Base-by-base conservation (phyloP, 176 grass and related monocot genomes). In the Hyparrhenia diplandra region DNA sequence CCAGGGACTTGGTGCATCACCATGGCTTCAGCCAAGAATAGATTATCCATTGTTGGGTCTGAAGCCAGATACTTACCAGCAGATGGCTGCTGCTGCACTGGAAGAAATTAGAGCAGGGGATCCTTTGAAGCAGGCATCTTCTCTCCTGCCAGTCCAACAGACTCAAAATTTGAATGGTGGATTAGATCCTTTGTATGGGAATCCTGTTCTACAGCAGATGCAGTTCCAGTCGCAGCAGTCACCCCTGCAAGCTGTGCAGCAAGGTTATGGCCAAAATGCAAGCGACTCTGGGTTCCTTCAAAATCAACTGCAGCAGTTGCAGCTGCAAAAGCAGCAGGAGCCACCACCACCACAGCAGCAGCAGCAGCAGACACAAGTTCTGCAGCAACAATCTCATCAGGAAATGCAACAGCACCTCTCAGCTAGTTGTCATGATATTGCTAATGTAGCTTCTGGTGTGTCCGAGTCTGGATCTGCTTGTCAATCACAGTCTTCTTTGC, bases 31-130 rank as follows among this genome's bases (percentile, higher is more conserved):
- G 64, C 87, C 85, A 71, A 90, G 77, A 75, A 35, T 89, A 21
- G 83, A 88, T 77, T 74, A 90, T 77, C 64, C 87, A 73, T 65
- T 88, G 79, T 55, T 87, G 52, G 83, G 89, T 65, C 37, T 97
- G 64, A 89, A 97, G 70, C 85, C 95, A 34, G 92, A 92, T 75
- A 85, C 91, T 64, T 94, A 94, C 81, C 95, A 94, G 82, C 88
- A 93, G 83, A 94, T 92, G 95, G 95, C 95, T 83, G 83, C 90
- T 28, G 90, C 92, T 21, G 95, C 95, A 67, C 78, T 97, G 13
- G 89, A 94, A 72, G 95, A 97, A 51, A 90, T 97, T 66, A 83
- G 95, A 74, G 78, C 55, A 61, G 83, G 86, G 46, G 95, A 97
- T 85, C 77, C 78, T 80, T 84, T 88, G 49, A 94, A 97, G 68